Conservation (phyloP, 208 protist species). For the Trypanosoma cruzi region DNA sequence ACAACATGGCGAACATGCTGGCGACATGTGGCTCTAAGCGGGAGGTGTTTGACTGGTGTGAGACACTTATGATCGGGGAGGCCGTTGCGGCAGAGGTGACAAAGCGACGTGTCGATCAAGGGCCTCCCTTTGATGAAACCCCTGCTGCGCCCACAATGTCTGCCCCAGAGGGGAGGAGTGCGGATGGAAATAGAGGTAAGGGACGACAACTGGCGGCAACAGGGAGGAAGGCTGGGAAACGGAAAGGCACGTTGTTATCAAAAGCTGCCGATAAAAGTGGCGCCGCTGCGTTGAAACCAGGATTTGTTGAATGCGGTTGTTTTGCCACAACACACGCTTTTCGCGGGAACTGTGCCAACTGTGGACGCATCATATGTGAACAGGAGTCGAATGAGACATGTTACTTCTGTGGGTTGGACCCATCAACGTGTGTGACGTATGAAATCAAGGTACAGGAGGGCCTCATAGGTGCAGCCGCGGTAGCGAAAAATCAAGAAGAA, state of each 20-base stretch:
- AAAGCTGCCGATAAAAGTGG: not conserved
- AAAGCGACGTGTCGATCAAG: conserved; percentile 48
- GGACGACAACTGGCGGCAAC: conserved; percentile 31
- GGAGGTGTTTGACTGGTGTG: conserved; percentile 78
- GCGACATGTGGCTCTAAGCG: conserved; percentile 44
- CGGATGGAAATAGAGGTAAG: conserved; percentile 11
- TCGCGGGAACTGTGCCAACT: conserved; percentile 85
- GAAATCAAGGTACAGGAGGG: conserved; percentile 84
- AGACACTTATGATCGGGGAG: conserved; percentile 80
- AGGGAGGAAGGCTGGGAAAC: conserved; percentile 2
- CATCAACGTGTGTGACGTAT: conserved; percentile 69
- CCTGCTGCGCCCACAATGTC: not conserved
- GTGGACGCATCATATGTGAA: conserved; percentile 91
- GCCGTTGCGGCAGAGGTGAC: conserved; percentile 68
- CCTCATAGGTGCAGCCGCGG: conserved; percentile 68
- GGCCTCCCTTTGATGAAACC: conserved; percentile 68
- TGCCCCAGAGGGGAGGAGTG: not conserved
- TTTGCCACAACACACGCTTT: conserved; percentile 83
- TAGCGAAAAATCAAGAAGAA: conserved; percentile 48
- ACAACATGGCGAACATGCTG: conserved; percentile 64
- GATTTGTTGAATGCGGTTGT: conserved; percentile 86
- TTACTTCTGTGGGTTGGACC: conserved; percentile 83
- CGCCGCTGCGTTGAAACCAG: conserved; percentile 54
- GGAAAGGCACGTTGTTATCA: conserved; percentile 17
- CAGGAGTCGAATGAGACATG: conserved; percentile 82